phyloP scores from a whole-genome alignment of 805 yeast species.

The Wickerhamomyces alni region DNA sequence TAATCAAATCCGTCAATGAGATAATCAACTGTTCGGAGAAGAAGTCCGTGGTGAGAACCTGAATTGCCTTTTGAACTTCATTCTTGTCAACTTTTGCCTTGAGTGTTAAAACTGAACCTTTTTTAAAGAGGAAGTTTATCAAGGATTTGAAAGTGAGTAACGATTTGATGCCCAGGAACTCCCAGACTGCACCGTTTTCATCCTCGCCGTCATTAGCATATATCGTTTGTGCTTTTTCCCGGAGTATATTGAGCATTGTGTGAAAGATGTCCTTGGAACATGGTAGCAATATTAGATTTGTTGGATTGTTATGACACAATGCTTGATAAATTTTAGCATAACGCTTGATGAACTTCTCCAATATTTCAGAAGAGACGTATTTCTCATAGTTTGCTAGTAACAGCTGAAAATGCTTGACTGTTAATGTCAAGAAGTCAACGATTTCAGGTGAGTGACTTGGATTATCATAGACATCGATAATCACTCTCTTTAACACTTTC shows the following conservation, averaged over 20 bases:
- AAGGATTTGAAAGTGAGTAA: constrained; percentile 60
- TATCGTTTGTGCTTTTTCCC: constrained; percentile 58
- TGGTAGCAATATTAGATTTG: constrained; percentile 66
- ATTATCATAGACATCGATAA: constrained; percentile 70
- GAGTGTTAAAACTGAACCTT: constrained; percentile 57
- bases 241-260: constrained; percentile 53
- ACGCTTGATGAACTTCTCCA: constrained; percentile 70
- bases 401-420: constrained; percentile 54
- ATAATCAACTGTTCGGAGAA: constrained; percentile 53
- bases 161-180: constrained; percentile 59
- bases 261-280: constrained; percentile 55
- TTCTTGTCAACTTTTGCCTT: constrained; percentile 59
- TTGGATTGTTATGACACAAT: constrained; percentile 54
- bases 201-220: constrained; percentile 47
- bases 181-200: constrained; percentile 62
- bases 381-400: constrained; percentile 50
- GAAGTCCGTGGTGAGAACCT: constrained; percentile 43
- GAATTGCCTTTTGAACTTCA: constrained; percentile 55
- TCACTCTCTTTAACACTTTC: constrained; percentile 66
- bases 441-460: constrained; percentile 57
- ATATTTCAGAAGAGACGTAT: constrained; percentile 29
- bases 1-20: constrained; percentile 58
- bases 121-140: constrained; percentile 54
- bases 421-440: constrained; percentile 50
- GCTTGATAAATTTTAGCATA: constrained; percentile 68